Conservation (phyloP, 441 rosid species). For the Populus hybrid region DNA sequence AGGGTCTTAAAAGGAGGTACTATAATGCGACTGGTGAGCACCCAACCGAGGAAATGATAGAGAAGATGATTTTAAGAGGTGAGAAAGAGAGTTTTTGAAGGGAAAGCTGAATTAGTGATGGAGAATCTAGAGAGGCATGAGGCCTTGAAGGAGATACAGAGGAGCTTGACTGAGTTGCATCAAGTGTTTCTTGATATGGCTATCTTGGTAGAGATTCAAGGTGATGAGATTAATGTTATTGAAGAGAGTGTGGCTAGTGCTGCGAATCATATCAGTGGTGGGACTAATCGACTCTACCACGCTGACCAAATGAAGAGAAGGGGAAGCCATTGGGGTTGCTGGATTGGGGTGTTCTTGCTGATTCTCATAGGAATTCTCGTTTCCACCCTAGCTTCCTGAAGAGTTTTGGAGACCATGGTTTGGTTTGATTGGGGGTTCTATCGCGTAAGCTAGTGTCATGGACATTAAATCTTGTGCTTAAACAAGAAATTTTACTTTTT, state of each 20-base stretch:
- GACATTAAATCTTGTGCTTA: background rate
- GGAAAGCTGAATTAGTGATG: conserved; percentile 24
- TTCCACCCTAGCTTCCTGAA: conserved; percentile 21
- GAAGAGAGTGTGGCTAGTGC: conserved; percentile 28
- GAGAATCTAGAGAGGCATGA: conserved; percentile 36
- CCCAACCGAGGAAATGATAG: conserved; percentile 28
- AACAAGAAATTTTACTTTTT: background rate
- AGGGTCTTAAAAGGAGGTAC: conserved; percentile 36
- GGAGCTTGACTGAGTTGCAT: conserved; percentile 46
- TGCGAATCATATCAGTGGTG: conserved; percentile 21
- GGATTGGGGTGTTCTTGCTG: conserved; percentile 22
- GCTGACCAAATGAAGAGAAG: conserved; percentile 31
- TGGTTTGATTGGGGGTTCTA: background rate
- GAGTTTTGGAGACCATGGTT: background rate
- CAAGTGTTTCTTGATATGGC: conserved; percentile 50
- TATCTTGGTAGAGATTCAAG: conserved; percentile 43
- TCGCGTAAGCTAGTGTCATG: background rate
- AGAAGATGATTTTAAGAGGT: conserved; percentile 30
- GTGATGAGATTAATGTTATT: conserved; percentile 30
- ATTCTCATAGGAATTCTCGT: conserved; percentile 22
- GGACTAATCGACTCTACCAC: conserved; percentile 23
- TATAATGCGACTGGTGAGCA: conserved; percentile 32
- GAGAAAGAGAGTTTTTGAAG: conserved; percentile 26
- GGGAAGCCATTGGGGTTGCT: conserved; percentile 24
- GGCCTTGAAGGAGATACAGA: conserved; percentile 37